These are phyloP conservation scores for Fomitopsis pulvina DNA, from an alignment of 768 basidiomycete species.

Conservation along the genomic window DNA sequence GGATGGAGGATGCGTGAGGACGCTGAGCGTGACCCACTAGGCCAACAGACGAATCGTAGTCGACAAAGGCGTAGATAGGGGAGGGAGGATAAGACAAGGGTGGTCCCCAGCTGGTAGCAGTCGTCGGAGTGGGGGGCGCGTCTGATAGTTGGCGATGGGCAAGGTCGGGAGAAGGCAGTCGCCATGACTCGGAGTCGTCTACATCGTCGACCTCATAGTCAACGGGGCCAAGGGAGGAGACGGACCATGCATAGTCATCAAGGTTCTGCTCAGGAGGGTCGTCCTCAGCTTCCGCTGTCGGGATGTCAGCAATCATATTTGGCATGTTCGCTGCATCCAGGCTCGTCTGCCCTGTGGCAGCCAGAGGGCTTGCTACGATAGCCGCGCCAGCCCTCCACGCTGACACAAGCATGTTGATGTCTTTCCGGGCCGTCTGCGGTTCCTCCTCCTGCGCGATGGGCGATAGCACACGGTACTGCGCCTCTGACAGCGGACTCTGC, in stretches of 20 bases:
- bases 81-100: conserved; percentile 29
- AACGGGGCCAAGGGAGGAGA: conserved; percentile 60
- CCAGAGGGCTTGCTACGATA: conserved; percentile 39
- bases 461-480: conserved; percentile 35
- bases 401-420: conserved; percentile 49
- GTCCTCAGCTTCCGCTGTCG: conserved; percentile 14
- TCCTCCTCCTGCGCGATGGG: conserved; percentile 61
- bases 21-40: no score
- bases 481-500: conserved; percentile 14
- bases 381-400: conserved; percentile 61
- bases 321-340: conserved; percentile 48
- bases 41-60: conserved; percentile 21
- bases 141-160: conserved; percentile 50
- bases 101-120: conserved; percentile 42
- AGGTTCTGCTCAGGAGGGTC: conserved; percentile 31
- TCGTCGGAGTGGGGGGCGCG: conserved; percentile 43
- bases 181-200: conserved; percentile 27
- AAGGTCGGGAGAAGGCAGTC: conserved; percentile 52
- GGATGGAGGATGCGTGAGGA: no score
- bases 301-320: conserved; percentile 31
- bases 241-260: conserved; percentile 65
- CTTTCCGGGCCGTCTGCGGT: conserved; percentile 40
- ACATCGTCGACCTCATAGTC: conserved; percentile 30
- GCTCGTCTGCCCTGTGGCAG: conserved; percentile 41
- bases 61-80: conserved; percentile 16